A percentile compares a stretch with the other conserved stretches of the same genome.
These are phyloP conservation scores for Diaporthe caulivora DNA, from an alignment of 2,329 filamentous ascomycete species.

Conservation along the genomic window DNA sequence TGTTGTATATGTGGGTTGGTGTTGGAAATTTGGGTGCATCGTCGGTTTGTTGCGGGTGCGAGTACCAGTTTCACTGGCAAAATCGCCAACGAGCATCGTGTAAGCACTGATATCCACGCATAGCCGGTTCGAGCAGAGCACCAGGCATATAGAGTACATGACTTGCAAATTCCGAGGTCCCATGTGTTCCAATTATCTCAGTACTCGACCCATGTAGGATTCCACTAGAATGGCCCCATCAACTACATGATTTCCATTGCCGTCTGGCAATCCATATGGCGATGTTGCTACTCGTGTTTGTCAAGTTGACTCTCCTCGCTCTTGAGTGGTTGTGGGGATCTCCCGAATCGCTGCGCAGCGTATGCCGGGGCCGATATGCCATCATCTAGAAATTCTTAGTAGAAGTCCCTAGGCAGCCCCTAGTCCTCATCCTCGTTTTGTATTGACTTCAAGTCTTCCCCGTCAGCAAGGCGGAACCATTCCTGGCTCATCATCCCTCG, in stretches of 20 bases:
- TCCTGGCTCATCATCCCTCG: slow-evolving; percentile 44
- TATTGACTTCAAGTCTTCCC: slow-evolving; percentile 18
- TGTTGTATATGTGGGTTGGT: too few relatives aligned
- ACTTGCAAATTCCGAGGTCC: not conserved
- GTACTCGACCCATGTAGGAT: not conserved
- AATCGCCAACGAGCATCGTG: not conserved
- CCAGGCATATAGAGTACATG: not conserved
- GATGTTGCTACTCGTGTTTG: too few relatives aligned
- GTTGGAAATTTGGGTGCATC: too few relatives aligned
- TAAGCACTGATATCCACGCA: not conserved
- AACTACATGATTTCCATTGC: not conserved
- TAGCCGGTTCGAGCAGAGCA: not conserved
- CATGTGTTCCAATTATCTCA: not conserved
- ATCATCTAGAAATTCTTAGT: not conserved
- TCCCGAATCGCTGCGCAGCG: not conserved
- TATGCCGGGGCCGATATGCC: not conserved
- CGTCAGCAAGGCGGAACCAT: slow-evolving; percentile 43
- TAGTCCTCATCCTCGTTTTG: slow-evolving; percentile 25
- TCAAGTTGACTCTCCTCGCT: not conserved
- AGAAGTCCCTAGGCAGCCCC: not conserved
- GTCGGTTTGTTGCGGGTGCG: too few relatives aligned
- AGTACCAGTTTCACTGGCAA: not conserved
- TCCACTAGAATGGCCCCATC: not conserved
- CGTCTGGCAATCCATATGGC: not conserved
- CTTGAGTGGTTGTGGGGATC: not conserved